phyloP scores from a whole-genome alignment of 2,329 filamentous ascomycete species.

The Cercospora sojina region DNA sequence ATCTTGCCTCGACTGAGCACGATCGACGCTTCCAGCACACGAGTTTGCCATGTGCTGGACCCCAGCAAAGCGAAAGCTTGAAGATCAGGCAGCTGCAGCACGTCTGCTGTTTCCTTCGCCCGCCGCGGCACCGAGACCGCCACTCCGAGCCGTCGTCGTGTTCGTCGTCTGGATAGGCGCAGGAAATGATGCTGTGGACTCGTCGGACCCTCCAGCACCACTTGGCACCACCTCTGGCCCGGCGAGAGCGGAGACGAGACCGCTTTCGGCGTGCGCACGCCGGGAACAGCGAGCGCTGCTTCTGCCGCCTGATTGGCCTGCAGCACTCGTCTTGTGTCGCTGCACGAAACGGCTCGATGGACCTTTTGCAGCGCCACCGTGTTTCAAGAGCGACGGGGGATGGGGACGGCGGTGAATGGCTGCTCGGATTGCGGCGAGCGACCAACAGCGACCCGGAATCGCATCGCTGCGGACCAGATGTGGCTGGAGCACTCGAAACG shows the following conservation, averaged over 20 bases:
- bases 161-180: background rate
- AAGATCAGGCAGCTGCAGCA: background rate
- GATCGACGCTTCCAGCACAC: slow-evolving; percentile 1
- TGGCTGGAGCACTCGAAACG: slow-evolving; percentile 3
- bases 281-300: background rate
- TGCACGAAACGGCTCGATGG: background rate
- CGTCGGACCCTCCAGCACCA: background rate
- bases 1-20: background rate
- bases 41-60: slow-evolving; percentile 7
- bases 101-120: background rate
- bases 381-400: slow-evolving; percentile 7
- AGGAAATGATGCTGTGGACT: background rate
- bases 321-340: background rate
- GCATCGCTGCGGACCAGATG: background rate
- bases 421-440: background rate
- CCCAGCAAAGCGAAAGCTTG: slow-evolving; percentile 5
- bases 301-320: background rate
- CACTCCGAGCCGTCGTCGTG: background rate
- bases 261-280: slow-evolving; percentile 4
- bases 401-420: slow-evolving; percentile 9
- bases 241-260: background rate
- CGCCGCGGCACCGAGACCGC: background rate
- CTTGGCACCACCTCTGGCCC: background rate
- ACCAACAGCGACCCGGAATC: slow-evolving; percentile 1
- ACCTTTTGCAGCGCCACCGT: slow-evolving; percentile 2